These are phyloP conservation scores for Ophiostoma sp. DNA, from an alignment of 2,329 filamentous ascomycete genomes.

Conservation along the genomic window DNA sequence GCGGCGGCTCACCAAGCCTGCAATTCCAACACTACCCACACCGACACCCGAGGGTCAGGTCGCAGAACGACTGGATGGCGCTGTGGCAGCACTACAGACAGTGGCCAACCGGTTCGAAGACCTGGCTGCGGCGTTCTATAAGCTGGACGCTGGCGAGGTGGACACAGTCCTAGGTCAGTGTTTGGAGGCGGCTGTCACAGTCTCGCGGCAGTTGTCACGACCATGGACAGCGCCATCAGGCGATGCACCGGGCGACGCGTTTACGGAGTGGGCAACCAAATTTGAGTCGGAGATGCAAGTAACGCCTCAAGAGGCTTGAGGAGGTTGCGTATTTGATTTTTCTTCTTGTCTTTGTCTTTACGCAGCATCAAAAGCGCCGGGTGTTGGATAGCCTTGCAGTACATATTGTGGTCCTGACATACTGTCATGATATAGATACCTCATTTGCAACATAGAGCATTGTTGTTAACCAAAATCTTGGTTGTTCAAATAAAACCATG, in stretches of 20 bases:
- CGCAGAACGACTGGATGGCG: constrained; percentile 53
- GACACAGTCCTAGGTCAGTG: constrained; percentile 60
- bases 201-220: constrained; percentile 55
- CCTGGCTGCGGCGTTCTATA: constrained; percentile 71
- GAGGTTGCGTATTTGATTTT: not conserved
- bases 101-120: constrained; percentile 71
- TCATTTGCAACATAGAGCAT: not conserved
- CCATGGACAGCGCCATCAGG: constrained; percentile 56
- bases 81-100: constrained; percentile 55
- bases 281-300: constrained; percentile 43
- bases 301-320: not conserved
- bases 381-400: not conserved
- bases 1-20: constrained; percentile 61
- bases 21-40: constrained; percentile 50
- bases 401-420: not conserved
- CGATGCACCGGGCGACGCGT: constrained; percentile 63
- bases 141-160: constrained; percentile 60
- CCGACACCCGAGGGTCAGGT: constrained; percentile 33
- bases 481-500: not conserved
- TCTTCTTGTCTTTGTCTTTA: not conserved
- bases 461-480: not conserved
- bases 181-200: constrained; percentile 59
- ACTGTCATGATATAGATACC: not conserved
- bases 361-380: not conserved
- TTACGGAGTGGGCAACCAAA: constrained; percentile 70